Base-by-base conservation (phyloP, 2,329 filamentous ascomycete genomes). In the Neonectria coccinea region DNA sequence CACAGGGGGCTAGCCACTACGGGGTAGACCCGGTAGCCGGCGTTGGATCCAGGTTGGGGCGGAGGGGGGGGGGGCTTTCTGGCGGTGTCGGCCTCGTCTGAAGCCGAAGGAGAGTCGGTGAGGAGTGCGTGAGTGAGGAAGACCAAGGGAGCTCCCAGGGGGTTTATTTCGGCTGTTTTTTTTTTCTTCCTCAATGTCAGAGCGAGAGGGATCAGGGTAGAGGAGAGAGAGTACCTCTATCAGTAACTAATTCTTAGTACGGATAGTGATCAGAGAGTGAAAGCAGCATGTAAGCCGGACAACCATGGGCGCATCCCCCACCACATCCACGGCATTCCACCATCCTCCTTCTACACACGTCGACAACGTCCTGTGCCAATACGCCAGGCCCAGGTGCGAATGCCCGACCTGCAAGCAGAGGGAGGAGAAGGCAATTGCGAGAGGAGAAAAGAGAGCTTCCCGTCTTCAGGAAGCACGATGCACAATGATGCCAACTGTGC, bases 401-500 rank as follows among this genome's bases (percentile, higher is more conserved):
- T 36, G 33, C 33, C 33, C 33, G 14, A 16, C 6, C 33, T 36
- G 33, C 33, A 36, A 6, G 33, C 33, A 16, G 33, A 25, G 25
- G 25, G 25, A 25, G 25, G 25, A 29, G 7, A 29, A 29, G 18
- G n/a, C 25, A 25, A 6, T 25, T 25, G 25, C 18, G 42, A 44
- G 33, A 39, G 36, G 36, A 39, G 36, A n/a, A 7, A 39, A 39
- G 36, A 39, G 36, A 39, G 36, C 36, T 39, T 39, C 12, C 25
- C 25, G 5, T 25, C 25, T 25, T 25, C 5, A 25, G 25, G 5
- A 25, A 25, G 25, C 25, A 25, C 5, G 42, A 60, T 45, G 57
- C 57, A 60, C 57, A 54, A 60, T 60, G 57, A 60, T 60, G 57
- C 27, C 57, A 47, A 33, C 18, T 39, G 42, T 54, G 50, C 57